Evolutionary conservation across 1,284 basidiomycete species (phyloP), one percentile per base, ranked within the genome.

Genomic region (Pascua guehoae): DNA sequence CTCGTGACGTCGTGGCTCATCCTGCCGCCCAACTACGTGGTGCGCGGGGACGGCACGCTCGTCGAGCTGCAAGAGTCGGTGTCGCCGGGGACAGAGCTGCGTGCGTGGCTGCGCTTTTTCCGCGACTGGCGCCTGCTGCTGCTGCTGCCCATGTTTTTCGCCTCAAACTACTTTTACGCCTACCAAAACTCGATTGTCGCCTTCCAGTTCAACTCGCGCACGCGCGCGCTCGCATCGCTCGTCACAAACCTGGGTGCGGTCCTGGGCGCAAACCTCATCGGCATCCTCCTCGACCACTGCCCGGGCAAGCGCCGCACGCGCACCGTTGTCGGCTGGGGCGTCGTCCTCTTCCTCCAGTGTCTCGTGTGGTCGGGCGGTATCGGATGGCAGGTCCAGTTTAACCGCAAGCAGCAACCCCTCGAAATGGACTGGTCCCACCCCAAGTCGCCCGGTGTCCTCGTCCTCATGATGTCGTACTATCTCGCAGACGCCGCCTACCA

Each of bases 401-500:
- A 54, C 61, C 47, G 51, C 24, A 17, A 37, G 32, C 32, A 53
- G 16, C 50, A 71, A 10, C 15, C 12, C 18, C 48, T 53, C 41
- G 15, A 40, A 16, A 24, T 44, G 51, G 47, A 47, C 49, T 51
- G 43, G 43, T 12, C n/a, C n/a, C 11, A 41, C 41, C 11, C 15
- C 15, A 32, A 36, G 16, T 39, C 52, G 18, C 40, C 45, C 3
- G 52, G 52, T 12, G 12, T 47, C n/a, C 52, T 54, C 40, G 37
- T 15, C 8, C 52, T 54, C 52, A 46, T 54, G 45, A 48, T 46
- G 15, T 63, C 58, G 46, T 64, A 73, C 60, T 75, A 75, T 52
- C 57, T 73, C 39, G 68, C 63, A 49, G 76, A 78, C 53, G 64
- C 75, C 2, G 54, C 69, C 17, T 76, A 67, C 66, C 75, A 78